phyloP scores from a whole-genome alignment of 257 asterid genomes.

The Cruciata laevipes region DNA sequence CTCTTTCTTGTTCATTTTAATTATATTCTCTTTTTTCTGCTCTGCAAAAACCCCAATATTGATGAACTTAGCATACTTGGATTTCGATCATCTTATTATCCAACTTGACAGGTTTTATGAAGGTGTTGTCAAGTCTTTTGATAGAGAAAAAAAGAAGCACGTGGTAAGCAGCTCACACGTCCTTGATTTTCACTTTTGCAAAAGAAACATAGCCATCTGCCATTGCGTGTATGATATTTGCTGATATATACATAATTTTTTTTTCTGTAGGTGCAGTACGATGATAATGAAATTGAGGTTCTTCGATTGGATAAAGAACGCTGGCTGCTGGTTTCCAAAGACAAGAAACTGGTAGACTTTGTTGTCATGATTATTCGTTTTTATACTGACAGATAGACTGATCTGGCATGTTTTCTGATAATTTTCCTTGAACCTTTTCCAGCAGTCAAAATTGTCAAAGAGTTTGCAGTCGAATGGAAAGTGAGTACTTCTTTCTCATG shows the following conservation, averaged over 20 bases:
- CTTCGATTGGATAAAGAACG: conserved; percentile 47
- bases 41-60: not conserved
- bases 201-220: not conserved
- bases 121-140: conserved; percentile 85
- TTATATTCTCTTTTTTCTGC: not conserved
- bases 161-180: conserved; percentile 56
- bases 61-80: not conserved
- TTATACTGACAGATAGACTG: not conserved
- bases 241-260: not conserved
- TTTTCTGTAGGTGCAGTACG: conserved; percentile 41
- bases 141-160: conserved; percentile 68
- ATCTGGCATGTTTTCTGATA: conserved; percentile 11
- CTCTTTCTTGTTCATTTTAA: conserved; percentile 1
- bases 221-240: conserved; percentile 1
- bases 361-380: not conserved
- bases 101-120: conserved; percentile 60
- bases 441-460: conserved; percentile 58
- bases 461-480: conserved; percentile 37
- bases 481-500: conserved; percentile 41
- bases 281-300: conserved; percentile 53
- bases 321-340: conserved; percentile 36
- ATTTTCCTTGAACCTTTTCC: conserved; percentile 24
- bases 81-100: not conserved
- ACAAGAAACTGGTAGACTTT: conserved; percentile 30
- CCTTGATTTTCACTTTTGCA: conserved; percentile 10